phyloP scores from a whole-genome alignment of 192 early-diverging fungal genomes.

The Podila epicladia region DNA sequence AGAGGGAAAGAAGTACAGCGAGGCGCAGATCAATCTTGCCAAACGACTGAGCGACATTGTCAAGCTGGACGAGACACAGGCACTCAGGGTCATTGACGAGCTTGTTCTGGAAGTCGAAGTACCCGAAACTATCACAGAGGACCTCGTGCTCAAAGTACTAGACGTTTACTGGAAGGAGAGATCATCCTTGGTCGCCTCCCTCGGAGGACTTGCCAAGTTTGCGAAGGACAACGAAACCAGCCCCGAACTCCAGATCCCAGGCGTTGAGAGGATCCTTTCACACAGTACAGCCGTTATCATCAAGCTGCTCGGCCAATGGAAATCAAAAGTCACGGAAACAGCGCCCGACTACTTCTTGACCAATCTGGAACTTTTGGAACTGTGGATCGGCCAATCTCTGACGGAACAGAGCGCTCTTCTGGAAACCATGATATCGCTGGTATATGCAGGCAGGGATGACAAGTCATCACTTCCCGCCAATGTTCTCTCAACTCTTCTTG shows the following conservation, averaged over 20 bases:
- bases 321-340: constrained; percentile 7
- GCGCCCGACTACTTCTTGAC: constrained; percentile 34
- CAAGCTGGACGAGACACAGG: constrained; percentile 55
- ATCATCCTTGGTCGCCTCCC: constrained; percentile 14
- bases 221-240: constrained; percentile 10
- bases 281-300: constrained; percentile 18
- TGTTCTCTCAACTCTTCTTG: constrained; percentile 14
- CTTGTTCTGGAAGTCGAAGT: constrained; percentile 13
- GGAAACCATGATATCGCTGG: constrained; percentile 47
- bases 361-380: constrained; percentile 16
- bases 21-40: constrained; percentile 50
- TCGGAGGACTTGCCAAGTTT: constrained; percentile 19
- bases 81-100: constrained; percentile 24
- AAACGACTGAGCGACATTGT: constrained; percentile 47
- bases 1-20: constrained; percentile 46
- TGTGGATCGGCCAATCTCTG: constrained; percentile 53
- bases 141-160: constrained; percentile 15
- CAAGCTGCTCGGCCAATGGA: constrained; percentile 25
- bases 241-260: constrained; percentile 4
- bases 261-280: constrained; percentile 12
- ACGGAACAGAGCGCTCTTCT: constrained; percentile 55
- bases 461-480: constrained; percentile 26
- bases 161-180: constrained; percentile 38
- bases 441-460: constrained; percentile 43
- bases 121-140: constrained; percentile 26